Percentiles rank a stretch among this genome's conserved stretches.
phyloP scores from a whole-genome alignment of 2,329 filamentous ascomycete species.

The Amesomyces nigricolor region DNA sequence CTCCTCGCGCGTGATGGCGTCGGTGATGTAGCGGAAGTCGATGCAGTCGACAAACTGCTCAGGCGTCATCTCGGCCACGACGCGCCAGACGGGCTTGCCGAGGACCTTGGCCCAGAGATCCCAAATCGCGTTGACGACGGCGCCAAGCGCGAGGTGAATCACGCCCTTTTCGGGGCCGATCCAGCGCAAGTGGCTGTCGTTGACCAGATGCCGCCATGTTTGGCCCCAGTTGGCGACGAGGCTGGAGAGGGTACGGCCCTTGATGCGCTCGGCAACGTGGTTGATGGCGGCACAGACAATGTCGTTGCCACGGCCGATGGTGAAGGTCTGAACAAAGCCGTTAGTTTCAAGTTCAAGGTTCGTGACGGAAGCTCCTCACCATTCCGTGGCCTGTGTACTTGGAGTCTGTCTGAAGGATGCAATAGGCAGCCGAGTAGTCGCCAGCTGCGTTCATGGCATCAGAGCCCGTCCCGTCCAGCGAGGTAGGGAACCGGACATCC shows the following conservation, averaged over 20 bases:
- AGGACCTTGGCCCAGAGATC: slow-evolving; percentile 90
- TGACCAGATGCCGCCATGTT: slow-evolving; percentile 89
- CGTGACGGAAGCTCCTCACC: slow-evolving; percentile 39
- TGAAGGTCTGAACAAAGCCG: slow-evolving; percentile 55
- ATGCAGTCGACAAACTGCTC: slow-evolving; percentile 84
- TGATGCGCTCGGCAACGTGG: slow-evolving; percentile 69
- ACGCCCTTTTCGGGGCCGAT: slow-evolving; percentile 93
- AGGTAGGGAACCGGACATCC: slow-evolving; percentile 81
- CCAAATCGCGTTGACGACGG: slow-evolving; percentile 88
- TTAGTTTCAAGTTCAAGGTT: slow-evolving; percentile 1
- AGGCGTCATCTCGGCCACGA: slow-evolving; percentile 84
- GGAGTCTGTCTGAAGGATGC: slow-evolving; percentile 78
- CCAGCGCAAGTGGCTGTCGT: slow-evolving; percentile 86
- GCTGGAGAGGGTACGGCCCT: slow-evolving; percentile 67
- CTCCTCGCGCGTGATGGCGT: slow-evolving; percentile 84
- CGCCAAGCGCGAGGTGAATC: slow-evolving; percentile 83
- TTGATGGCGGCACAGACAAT: slow-evolving; percentile 82
- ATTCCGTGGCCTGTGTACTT: slow-evolving; percentile 69
- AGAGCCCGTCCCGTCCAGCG: slow-evolving; percentile 89
- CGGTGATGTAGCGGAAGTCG: slow-evolving; percentile 91
- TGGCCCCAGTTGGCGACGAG: slow-evolving; percentile 68
- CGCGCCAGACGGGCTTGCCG: slow-evolving; percentile 82
- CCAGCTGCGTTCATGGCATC: slow-evolving; percentile 95
- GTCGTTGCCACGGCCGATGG: slow-evolving; percentile 85
- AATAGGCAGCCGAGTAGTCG: slow-evolving; percentile 93